phyloP scores from a whole-genome alignment of 306 rosid genomes.

The Gastrolobium bilobum region DNA sequence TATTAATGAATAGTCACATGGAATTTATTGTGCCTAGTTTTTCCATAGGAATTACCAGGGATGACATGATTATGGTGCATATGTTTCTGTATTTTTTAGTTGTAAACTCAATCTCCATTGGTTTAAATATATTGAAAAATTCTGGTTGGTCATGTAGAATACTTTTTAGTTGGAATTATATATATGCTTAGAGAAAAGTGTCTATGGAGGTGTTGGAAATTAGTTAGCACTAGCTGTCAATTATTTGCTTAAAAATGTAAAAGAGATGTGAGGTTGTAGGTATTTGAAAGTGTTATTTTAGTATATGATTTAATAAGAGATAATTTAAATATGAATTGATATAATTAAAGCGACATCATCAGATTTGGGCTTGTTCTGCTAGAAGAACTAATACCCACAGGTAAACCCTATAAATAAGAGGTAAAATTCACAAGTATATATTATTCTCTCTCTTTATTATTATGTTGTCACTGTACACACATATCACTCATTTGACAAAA shows the following conservation, averaged over 20 bases:
- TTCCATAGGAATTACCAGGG: background rate
- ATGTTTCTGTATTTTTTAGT: background rate
- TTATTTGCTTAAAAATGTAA: background rate
- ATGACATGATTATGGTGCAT: background rate
- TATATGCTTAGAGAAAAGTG: background rate
- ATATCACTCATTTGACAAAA: too few relatives aligned
- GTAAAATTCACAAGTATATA: too few relatives aligned
- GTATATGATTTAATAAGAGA: too few relatives aligned
- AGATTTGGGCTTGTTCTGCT: too few relatives aligned
- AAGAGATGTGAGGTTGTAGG: background rate
- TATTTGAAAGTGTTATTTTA: too few relatives aligned
- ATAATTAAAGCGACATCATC: too few relatives aligned
- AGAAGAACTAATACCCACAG: too few relatives aligned
- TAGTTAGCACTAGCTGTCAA: background rate
- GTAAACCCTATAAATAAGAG: too few relatives aligned
- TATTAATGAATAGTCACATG: background rate
- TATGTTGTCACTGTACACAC: too few relatives aligned
- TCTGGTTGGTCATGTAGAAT: background rate
- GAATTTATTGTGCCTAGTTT: conserved; percentile 4
- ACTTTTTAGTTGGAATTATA: background rate
- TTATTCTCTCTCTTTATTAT: too few relatives aligned
- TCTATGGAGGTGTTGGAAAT: background rate
- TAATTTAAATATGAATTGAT: too few relatives aligned
- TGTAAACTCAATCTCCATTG: background rate
- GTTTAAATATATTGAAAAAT: background rate